Base-by-base conservation (phyloP, 352 stramenopile species). In the Globisporangium canariense region DNA sequence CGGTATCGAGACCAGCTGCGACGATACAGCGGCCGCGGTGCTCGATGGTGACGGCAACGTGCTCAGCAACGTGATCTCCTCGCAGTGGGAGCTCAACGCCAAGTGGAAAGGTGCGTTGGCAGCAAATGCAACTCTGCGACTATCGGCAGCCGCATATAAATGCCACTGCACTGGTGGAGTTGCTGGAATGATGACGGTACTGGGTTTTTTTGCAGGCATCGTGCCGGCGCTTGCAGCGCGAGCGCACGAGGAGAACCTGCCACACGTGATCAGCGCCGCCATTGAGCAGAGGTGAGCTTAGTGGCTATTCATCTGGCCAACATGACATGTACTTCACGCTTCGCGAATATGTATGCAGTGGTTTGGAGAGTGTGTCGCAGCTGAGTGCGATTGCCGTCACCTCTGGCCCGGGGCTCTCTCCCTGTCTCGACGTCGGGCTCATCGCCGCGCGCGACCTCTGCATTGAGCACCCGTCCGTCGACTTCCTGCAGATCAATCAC, bases 401-500 rank as follows among this genome's bases (percentile, higher is more conserved):
- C 2, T 92, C 97, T 11, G 97, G 96, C 18, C 97, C 97, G 9
- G 98, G 98, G 9, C 87, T 99, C 58, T 96, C 98, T 61, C 97
- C 98, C 52, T 99, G 97, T 82, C 83, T 99, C 7, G 88, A 97
- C 59, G 96, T 99, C 14, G 98, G 97, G 1, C 91, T 96, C 53
- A 79, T 90, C 49, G 76, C 74, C 1, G 87, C 85, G 13, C 69
- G 90, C 55, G 73, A 87, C 46, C 83, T 99, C 53, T 97, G 96
- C 14, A 65, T 85, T 1, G 68, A 90, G 60, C 80, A 98, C 58
- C 71, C 81, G 3, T 57, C 68, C 18, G 91, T 98, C 60, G 96
- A 97, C 13, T 98, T 99, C 69, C 73, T 99, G 7, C 88, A 90
- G 25, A 88, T 99, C 50, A 98, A 99, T 81, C 98, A 99, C 73